Base-by-base conservation (phyloP, 2,329 filamentous ascomycete species). In the Acarospora socialis region DNA sequence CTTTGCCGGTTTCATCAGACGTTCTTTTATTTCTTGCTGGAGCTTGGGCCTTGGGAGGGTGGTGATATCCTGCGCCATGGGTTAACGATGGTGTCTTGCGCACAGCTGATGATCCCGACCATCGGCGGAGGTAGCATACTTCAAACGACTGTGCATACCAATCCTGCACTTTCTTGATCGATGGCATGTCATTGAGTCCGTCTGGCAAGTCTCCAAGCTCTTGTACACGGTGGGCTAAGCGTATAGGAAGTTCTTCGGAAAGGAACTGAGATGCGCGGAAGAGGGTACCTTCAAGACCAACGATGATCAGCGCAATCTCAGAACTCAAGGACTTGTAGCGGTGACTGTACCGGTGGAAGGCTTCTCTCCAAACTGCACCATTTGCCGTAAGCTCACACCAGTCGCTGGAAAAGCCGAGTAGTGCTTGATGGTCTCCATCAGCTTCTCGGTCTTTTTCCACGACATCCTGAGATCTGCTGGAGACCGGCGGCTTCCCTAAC, bases 121-220 rank as follows among this genome's bases (percentile, higher is more conserved):
- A 25, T 9, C 20, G 29, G 34, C 21, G 9, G 28, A 8, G 31
- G 42, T 33, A 27, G 53, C 70, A 47, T 70, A 93, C 86, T 74
- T 98, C 90, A 51, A 98, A 98, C 31, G 90, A 98, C 63, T 98
- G 90, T 42, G 87, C 90, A 57, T 98, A 98, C 90, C 90, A 98
- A 51, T 95, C 86, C 55, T 86, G 80, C 45, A 98, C 90, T 50
- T 78, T 83, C 55, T 78, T 77, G 45, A 98, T 93, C 7, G 90
- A 95, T 22, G 86, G 82, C 90, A 98, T 95, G 46, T 95, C 86
- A 54, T 83, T 93, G 40, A 98, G 71, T 34, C 90, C 90, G 68
- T 98, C 90, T 21, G 90, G 90, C 2, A 98, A 66, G 50, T 83
- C 81, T 40, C 80, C 76, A 36, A 98, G 73, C 62, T 98, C 90